Evolutionary conservation across 306 rosid genomes (phyloP), one percentile per base, ranked within the genome.

Genomic region (Lathyrus tuberosus): DNA sequence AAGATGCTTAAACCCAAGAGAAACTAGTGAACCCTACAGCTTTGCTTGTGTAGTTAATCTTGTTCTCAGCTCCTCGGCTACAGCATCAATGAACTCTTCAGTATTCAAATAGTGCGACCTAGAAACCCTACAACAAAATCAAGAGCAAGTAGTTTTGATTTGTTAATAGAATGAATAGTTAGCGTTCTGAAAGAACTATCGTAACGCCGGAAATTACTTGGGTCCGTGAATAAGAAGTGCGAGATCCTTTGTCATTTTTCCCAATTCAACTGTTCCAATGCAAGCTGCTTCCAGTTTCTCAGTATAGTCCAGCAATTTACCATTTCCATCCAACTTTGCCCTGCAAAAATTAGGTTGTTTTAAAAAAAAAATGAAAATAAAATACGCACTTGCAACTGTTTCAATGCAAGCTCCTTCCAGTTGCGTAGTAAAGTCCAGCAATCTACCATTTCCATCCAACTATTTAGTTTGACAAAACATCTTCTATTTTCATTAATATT

Each of bases 231-330:
- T 77, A 76, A 94, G 87, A 75, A 90, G 87, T 0, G 98, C 98
- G 58, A 94, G 98, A 88, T 94, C 97, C 89, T 94, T 94, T 75
- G 98, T 94, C 98, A 94, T 94, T 82, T 88, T 94, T 74, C 97
- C 97, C 16, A 84, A 53, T 81, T 94, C 98, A 74, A 94, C 98
- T 5, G 86, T 80, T 76, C 84, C 82, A 66, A 94, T 44, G 80
- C 98, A 90, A 75, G 98, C 96, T 61, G 83, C 84, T 82, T 94
- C 97, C 42, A 94, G 86, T 68, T 94, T 94, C 84, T 80, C 75
- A 1, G 95, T 85, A 43, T 88, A 94, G 67, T 81, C 87, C 79
- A 80, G 70, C 73, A 94, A 75, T 72, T 79, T 88, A 35, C 72
- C 84, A 80, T 94, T 90, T 77, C 73, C 90, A 73, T 94, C 98